Conservation (phyloP, 2,329 filamentous ascomycete species). For the Penicillium sp. region DNA sequence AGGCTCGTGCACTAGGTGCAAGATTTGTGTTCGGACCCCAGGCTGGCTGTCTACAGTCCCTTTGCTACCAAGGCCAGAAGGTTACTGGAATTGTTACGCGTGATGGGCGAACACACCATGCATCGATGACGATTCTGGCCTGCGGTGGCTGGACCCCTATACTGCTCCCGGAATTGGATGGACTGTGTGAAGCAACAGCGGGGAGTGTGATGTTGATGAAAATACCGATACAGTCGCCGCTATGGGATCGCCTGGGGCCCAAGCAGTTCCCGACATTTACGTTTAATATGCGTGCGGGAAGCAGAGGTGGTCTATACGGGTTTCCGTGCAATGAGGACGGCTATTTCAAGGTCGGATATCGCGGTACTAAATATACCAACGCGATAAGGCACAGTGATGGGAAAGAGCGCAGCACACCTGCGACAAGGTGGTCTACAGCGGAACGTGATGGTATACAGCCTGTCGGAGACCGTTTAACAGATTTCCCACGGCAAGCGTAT, state of each 20-base stretch:
- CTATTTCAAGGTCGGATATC: slow-evolving; percentile 56
- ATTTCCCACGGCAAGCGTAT: slow-evolving; percentile 33
- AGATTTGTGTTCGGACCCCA: slow-evolving; percentile 45
- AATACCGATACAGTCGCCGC: slow-evolving; percentile 43
- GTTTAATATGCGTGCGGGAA: slow-evolving; percentile 42
- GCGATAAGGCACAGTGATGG: slow-evolving; percentile 43
- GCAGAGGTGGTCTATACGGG: slow-evolving; percentile 53
- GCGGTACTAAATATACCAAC: slow-evolving; percentile 58
- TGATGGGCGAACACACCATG: slow-evolving; percentile 40
- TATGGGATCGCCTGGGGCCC: slow-evolving; percentile 48
- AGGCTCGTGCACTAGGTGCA: slow-evolving; percentile 47
- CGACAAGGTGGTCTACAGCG: slow-evolving; percentile 41
- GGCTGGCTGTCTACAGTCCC: slow-evolving; percentile 26
- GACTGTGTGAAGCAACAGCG: slow-evolving; percentile 54
- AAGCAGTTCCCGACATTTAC: slow-evolving; percentile 53
- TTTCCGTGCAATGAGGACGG: slow-evolving; percentile 52
- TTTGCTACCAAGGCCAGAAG: background rate
- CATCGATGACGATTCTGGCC: slow-evolving; percentile 44
- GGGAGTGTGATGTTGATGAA: slow-evolving; percentile 52
- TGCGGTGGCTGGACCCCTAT: slow-evolving; percentile 52
- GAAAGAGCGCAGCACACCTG: slow-evolving; percentile 44
- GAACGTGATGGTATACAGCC: background rate
- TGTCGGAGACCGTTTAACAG: slow-evolving; percentile 10
- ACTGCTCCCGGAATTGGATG: slow-evolving; percentile 46
- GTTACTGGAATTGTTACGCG: slow-evolving; percentile 46